Percentiles rank a stretch among this genome's conserved stretches.
These are phyloP conservation scores for Cladosporium cucumerinum DNA, from an alignment of 2,329 filamentous ascomycete genomes.

Conservation along the genomic window DNA sequence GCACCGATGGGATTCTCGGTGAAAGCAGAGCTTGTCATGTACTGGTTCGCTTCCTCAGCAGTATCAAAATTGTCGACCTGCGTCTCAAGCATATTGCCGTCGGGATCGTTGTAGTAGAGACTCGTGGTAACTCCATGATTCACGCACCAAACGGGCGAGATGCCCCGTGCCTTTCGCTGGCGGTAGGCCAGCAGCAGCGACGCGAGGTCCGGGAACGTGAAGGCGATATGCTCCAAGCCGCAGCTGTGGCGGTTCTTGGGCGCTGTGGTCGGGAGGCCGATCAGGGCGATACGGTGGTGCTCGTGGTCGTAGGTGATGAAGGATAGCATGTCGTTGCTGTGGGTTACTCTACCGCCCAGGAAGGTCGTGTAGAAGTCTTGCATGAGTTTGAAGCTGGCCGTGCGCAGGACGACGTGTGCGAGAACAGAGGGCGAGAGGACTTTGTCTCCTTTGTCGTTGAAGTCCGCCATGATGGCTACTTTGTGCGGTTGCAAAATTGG, in stretches of 20 bases:
- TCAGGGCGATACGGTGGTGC: conserved; percentile 29
- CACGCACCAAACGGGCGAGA: conserved; percentile 25
- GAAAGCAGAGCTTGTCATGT: conserved; percentile 40
- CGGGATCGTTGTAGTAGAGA: conserved; percentile 28
- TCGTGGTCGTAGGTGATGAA: conserved; percentile 32
- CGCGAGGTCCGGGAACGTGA: conserved; percentile 24
- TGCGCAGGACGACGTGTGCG: conserved; percentile 31
- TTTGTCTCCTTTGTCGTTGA: conserved; percentile 18
- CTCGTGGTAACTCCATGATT: conserved; percentile 27
- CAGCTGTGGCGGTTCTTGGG: conserved; percentile 18
- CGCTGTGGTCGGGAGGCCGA: conserved; percentile 17
- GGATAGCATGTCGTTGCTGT: conserved; percentile 19
- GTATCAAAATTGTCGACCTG: conserved; percentile 27
- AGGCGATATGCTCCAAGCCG: conserved; percentile 29
- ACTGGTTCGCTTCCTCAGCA: conserved; percentile 37
- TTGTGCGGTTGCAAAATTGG: too few species aligned
- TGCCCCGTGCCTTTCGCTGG: conserved; percentile 23
- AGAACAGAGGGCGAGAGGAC: conserved; percentile 23
- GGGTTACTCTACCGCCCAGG: conserved; percentile 23
- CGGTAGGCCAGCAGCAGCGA: conserved; percentile 24
- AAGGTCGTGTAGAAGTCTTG: conserved; percentile 28
- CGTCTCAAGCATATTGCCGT: conserved; percentile 24
- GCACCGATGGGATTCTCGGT: conserved; percentile 44
- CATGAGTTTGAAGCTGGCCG: conserved; percentile 25
- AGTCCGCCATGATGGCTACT: conserved; percentile 11